Percentiles rank a stretch among this genome's conserved stretches.
Conservation (phyloP, 2,329 filamentous ascomycete genomes). For the Purpureocillium takamizusanense region DNA sequence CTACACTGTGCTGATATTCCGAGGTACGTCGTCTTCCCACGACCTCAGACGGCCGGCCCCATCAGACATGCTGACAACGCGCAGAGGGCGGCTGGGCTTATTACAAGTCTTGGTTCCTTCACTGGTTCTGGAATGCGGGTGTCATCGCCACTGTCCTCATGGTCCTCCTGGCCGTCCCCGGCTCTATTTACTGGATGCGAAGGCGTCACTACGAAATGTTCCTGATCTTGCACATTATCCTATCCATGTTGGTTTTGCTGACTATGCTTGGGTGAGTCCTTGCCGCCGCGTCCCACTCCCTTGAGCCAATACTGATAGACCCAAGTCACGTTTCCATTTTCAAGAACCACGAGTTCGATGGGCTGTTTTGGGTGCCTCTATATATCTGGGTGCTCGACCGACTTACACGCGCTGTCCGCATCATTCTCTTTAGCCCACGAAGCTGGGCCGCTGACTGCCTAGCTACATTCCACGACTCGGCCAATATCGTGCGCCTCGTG, state of each 20-base stretch:
- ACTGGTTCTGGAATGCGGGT: constrained; percentile 41
- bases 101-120: constrained; percentile 26
- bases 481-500: constrained; percentile 32
- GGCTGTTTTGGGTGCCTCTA: constrained; percentile 39
- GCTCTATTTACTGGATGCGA: constrained; percentile 43
- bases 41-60: too few species aligned
- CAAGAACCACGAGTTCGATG: constrained; percentile 32
- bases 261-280: constrained; percentile 44
- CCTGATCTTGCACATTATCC: constrained; percentile 37
- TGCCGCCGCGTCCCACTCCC: constrained; percentile 2
- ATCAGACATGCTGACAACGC: accelerated
- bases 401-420: constrained; percentile 31
- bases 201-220: constrained; percentile 44
- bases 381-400: constrained; percentile 42
- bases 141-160: constrained; percentile 36
- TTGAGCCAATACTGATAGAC: background rate
- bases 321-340: constrained; percentile 43
- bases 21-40: too few species aligned
- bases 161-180: constrained; percentile 30
- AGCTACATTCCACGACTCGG: constrained; percentile 23
- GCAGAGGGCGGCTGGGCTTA: constrained; percentile 27
- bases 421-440: constrained; percentile 27
- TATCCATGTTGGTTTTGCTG: constrained; percentile 39
- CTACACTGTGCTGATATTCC: constrained; percentile 40
- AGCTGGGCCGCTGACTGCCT: constrained; percentile 25